These are phyloP conservation scores for Daldinia loculata DNA, from an alignment of 495 filamentous ascomycete species.

Conservation along the genomic window DNA sequence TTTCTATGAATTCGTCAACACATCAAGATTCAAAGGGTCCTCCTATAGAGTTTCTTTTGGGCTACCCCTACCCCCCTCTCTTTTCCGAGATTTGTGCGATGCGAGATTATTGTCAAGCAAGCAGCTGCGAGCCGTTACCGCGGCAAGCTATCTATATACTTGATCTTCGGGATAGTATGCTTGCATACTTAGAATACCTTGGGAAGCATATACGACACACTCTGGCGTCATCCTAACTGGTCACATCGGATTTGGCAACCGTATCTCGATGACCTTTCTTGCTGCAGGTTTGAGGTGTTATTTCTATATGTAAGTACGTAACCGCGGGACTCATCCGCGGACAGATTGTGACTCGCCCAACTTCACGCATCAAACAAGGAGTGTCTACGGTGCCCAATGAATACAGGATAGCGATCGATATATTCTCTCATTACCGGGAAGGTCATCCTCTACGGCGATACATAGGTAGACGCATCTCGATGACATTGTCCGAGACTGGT, in stretches of 20 bases:
- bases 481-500: not conserved
- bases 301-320: conserved; percentile 2
- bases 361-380: not conserved
- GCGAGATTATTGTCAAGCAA: not conserved
- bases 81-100: not conserved
- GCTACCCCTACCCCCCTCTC: not conserved
- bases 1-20: not conserved
- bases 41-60: not conserved
- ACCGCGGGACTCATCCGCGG: conserved; percentile 22
- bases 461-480: not conserved
- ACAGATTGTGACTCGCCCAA: conserved; percentile 1
- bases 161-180: not conserved
- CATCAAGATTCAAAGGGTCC: not conserved
- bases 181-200: conserved; percentile 6
- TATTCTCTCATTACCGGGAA: not conserved
- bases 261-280: conserved; percentile 1
- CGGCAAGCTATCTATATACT: not conserved
- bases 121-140: not conserved
- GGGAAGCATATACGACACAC: conserved; percentile 1
- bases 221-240: not conserved
- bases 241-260: not conserved
- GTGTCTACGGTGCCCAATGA: not conserved
- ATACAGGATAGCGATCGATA: conserved; percentile 2
- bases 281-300: not conserved
- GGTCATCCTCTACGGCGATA: not conserved